Evolutionary conservation across 495 filamentous ascomycete species (phyloP).

Genomic region (Xylaria longipes): DNA sequence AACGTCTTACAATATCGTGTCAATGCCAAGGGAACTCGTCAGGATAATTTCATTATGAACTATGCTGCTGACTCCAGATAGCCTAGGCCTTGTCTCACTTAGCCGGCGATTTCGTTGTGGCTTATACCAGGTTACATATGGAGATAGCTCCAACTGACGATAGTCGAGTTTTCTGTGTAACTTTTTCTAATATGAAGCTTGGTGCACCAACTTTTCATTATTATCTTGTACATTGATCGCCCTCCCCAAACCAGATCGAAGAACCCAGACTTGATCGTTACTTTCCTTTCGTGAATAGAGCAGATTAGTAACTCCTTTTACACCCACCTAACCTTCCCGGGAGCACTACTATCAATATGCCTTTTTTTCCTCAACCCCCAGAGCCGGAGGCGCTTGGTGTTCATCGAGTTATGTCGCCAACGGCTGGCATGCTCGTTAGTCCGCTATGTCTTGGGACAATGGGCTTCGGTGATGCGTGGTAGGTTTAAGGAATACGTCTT

Average conservation of each 20-base stretch:
- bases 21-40: background rate
- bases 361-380: constrained; percentile 5
- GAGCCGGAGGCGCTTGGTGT: constrained; percentile 7
- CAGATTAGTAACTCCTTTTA: background rate
- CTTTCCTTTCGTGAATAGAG: background rate
- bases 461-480: constrained; percentile 1
- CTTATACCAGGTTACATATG: background rate
- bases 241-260: background rate
- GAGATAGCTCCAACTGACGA: background rate
- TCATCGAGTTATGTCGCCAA: constrained; percentile 2
- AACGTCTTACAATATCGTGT: no score
- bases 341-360: background rate
- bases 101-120: background rate
- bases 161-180: background rate
- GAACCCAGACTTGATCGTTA: background rate
- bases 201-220: background rate
- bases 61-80: background rate
- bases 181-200: background rate
- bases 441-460: constrained; percentile 5
- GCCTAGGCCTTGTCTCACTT: background rate
- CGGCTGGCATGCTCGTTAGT: constrained; percentile 2
- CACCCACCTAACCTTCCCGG: background rate
- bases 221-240: background rate
- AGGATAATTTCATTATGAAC: background rate
- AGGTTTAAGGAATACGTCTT: background rate